A percentile compares a stretch with the other conserved stretches of the same genome.
Conservation (phyloP, 352 stramenopile species). For the Hyaloperonospora arabidopsidis region DNA sequence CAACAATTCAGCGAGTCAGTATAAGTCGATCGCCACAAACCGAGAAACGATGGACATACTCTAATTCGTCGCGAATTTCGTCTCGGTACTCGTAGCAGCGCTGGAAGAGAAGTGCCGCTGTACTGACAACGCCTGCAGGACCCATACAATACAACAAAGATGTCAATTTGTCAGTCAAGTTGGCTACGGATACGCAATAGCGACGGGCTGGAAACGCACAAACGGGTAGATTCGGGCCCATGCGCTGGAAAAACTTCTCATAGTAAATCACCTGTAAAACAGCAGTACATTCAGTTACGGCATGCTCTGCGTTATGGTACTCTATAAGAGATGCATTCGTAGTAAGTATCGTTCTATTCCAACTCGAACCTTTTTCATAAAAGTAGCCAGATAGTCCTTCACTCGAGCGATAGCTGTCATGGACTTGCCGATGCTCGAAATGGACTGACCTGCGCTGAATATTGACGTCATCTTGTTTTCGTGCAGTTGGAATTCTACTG, state of each 20-base stretch:
- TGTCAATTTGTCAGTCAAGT: conserved; percentile 2
- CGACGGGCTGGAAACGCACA: conserved; percentile 20
- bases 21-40: neutral
- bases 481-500: neutral
- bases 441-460: conserved; percentile 77
- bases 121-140: conserved; percentile 43
- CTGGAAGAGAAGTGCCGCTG: conserved; percentile 48
- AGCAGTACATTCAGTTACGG: neutral
- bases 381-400: conserved; percentile 70
- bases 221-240: conserved; percentile 46
- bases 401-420: conserved; percentile 71
- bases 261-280: conserved; percentile 72
- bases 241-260: conserved; percentile 75
- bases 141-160: neutral
- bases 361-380: conserved; percentile 71
- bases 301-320: neutral
- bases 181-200: conserved; percentile 1
- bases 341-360: neutral
- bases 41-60: conserved; percentile 32
- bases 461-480: conserved; percentile 45
- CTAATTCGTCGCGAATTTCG: conserved; percentile 73
- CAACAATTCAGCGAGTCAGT: conserved; percentile 6
- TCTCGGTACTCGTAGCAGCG: conserved; percentile 80
- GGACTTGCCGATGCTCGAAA: conserved; percentile 82
- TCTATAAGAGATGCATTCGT: neutral